Evolutionary conservation across 306 rosid genomes (phyloP).

Genomic region (Datisca glomerata): DNA sequence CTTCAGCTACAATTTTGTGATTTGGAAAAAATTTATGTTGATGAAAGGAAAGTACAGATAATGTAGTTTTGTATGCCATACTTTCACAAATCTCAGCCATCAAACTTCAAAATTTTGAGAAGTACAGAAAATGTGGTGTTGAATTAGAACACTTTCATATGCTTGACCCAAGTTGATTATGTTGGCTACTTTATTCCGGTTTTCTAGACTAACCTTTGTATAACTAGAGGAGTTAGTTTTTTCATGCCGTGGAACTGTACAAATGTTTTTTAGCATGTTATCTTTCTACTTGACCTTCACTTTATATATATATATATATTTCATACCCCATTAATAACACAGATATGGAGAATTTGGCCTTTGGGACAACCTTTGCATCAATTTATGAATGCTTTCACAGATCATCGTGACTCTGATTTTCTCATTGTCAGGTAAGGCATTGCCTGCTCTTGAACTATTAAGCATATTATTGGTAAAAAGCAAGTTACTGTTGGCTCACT

Average conservation of each 20-base stretch:
- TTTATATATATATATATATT: background rate
- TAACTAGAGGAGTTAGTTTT: background rate
- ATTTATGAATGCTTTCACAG: constrained; percentile 95
- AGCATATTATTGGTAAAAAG: constrained; percentile 7
- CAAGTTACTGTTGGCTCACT: constrained; percentile 13
- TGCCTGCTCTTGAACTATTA: background rate
- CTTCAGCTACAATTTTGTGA: too few relatives aligned
- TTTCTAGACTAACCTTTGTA: too few relatives aligned
- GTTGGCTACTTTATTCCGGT: too few relatives aligned
- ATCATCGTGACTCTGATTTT: constrained; percentile 90
- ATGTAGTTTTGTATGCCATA: too few relatives aligned
- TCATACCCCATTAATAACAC: constrained; percentile 12
- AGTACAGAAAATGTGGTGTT: too few relatives aligned
- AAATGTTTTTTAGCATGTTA: constrained; percentile 7
- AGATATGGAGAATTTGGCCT: constrained; percentile 98
- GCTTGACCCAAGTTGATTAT: too few relatives aligned
- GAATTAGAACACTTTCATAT: too few relatives aligned
- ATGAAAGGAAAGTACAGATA: too few relatives aligned
- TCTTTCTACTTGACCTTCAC: background rate
- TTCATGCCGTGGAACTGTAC: background rate
- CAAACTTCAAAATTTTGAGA: too few relatives aligned
- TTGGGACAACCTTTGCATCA: constrained; percentile 64
- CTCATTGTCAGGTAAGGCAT: constrained; percentile 68
- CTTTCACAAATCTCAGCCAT: too few relatives aligned
- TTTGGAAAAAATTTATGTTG: too few relatives aligned